Evolutionary conservation across 108 stramenopile species (phyloP), one percentile per base, ranked within the genome.

Genomic region (Fistulifera pelliculosa): DNA sequence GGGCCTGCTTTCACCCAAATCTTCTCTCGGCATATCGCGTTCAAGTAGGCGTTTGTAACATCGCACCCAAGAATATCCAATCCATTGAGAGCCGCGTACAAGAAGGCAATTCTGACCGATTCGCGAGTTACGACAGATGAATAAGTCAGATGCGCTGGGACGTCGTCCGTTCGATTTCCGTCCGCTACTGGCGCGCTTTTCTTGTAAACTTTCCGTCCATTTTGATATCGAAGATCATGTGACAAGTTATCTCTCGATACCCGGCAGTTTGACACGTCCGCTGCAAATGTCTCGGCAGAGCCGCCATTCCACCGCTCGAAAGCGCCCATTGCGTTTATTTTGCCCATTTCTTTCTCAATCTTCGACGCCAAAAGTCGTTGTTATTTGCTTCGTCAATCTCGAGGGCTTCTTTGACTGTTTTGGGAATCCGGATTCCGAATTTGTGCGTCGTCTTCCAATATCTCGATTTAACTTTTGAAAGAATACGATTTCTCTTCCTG

Each of bases 201-300:
- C 74, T 22, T 0, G 58, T 62, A 16, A 73, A 67, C 27, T 51
- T 55, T 53, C 67, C 54, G n/a, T n/a, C n/a, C n/a, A n/a, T n/a
- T 45, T 79, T 77, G 24, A 78, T 52, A 58, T 78, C 69, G 17
- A 62, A 78, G 0, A 79, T 39, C 17, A 75, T 45, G 39, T 79
- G 78, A 26, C 68, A 45, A 12, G 5, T 27, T 14, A 50, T 23
- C 7, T 51, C 7, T n/a, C 5, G 13, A 39, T 52, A 57, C 24
- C 73, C 40, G 13, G 40, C 14, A 11, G 40, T n/a, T n/a, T n/a
- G n/a, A n/a, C n/a, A n/a, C n/a, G n/a, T n/a, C n/a, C n/a, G n/a
- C n/a, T n/a, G n/a, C 40, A 11, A 64, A 24, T 19, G 15, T 48
- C 60, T 60, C 18, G 42, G 52, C 16, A 14, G 42, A 1, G 27